These are phyloP conservation scores for Flueggea neowawraea DNA, from an alignment of 441 rosid genomes.

Conservation along the genomic window DNA sequence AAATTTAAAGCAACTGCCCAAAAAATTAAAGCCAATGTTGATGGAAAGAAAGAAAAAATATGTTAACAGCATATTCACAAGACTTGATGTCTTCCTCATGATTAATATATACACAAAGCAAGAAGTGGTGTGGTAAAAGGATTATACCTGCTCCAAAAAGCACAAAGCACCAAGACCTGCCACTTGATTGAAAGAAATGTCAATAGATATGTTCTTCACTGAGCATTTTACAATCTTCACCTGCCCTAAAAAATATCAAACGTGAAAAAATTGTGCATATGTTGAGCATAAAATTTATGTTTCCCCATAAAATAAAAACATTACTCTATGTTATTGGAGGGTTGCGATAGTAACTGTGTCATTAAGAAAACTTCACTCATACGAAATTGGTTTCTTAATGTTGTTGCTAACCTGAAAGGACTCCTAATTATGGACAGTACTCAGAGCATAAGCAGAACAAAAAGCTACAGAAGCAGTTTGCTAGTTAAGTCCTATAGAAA, in stretches of 20 bases:
- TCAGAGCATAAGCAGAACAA: too few species aligned
- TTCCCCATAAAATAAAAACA: neutral
- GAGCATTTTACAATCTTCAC: constrained; percentile 30
- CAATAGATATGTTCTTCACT: constrained; percentile 27
- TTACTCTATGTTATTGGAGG: neutral
- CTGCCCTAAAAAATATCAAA: constrained; percentile 20
- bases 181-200: constrained; percentile 33
- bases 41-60: too few species aligned
- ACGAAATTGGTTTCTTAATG: neutral
- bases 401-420: neutral
- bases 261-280: neutral
- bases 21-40: too few species aligned
- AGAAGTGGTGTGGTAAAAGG: neutral
- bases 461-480: neutral
- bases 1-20: too few species aligned
- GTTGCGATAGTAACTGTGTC: neutral
- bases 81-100: neutral
- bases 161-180: constrained; percentile 25
- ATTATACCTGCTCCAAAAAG: constrained; percentile 31
- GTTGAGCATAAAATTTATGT: neutral
- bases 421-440: neutral
- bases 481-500: neutral
- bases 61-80: too few species aligned
- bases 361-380: neutral
- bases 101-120: neutral